Percentiles rank a stretch among this genome's conserved stretches.
Evolutionary conservation across 805 yeast genomes (phyloP).

Genomic region (Cyberlindnera subsufficiens): DNA sequence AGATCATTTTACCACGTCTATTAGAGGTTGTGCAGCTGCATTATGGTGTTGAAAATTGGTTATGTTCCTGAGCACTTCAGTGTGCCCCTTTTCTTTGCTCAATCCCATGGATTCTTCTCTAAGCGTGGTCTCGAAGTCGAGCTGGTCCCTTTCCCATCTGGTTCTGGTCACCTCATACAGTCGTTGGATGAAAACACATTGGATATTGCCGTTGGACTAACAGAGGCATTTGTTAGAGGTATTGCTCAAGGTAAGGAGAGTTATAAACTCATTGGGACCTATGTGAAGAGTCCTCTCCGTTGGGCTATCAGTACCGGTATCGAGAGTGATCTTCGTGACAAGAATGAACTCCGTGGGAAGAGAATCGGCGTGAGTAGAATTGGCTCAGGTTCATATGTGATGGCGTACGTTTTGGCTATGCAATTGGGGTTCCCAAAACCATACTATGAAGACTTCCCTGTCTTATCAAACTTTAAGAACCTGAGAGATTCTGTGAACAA

Average conservation of each 20-base stretch:
- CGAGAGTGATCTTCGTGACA: conserved; percentile 48
- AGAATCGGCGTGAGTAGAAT: conserved; percentile 77
- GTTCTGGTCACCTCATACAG: conserved; percentile 83
- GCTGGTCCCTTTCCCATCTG: conserved; percentile 69
- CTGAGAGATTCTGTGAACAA: conserved; percentile 75
- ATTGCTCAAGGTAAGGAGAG: conserved; percentile 45
- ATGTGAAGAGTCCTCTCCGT: conserved; percentile 79
- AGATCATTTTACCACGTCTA: too few species aligned
- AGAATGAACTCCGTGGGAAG: conserved; percentile 51
- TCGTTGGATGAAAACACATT: conserved; percentile 57
- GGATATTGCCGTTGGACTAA: conserved; percentile 81
- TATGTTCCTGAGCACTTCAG: conserved; percentile 90
- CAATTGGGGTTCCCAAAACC: conserved; percentile 49
- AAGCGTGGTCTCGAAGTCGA: conserved; percentile 48
- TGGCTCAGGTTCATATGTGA: conserved; percentile 88
- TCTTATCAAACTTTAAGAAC: conserved; percentile 64
- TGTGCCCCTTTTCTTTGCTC: conserved; percentile 76
- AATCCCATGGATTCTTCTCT: conserved; percentile 48
- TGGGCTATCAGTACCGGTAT: conserved; percentile 87
- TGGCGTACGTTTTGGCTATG: conserved; percentile 79
- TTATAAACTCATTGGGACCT: conserved; percentile 72
- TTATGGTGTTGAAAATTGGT: conserved; percentile 51
- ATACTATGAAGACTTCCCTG: conserved; percentile 46
- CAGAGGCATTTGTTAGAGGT: conserved; percentile 88
- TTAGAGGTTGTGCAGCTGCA: neutral